Base-by-base conservation (phyloP, 352 stramenopile genomes). In the Phytophthora megakarya region DNA sequence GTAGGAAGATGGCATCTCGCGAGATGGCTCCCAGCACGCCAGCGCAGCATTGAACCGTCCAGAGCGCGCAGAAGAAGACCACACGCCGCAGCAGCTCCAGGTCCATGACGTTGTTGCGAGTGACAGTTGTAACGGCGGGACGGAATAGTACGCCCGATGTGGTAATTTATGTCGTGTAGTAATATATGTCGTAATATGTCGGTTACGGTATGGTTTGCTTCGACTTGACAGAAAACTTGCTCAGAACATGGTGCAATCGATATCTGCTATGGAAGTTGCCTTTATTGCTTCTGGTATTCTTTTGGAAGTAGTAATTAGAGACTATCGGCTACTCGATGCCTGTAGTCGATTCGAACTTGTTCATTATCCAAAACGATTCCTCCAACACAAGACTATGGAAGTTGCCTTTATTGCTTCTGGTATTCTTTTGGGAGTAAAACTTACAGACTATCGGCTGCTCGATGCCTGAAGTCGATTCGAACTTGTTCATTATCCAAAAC, bases 1-100 rank as follows among this genome's bases (percentile, higher is more conserved):
- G 78, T 51, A 95, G 70, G 67, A 95, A 95, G 61, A 95, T 86
- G 37, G 84, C 86, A 61, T 95, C 86, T 11, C 86, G 75, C 21
- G 86, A 92, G 56, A 95, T 90, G 59, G 77, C 85, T 43, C 84
- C 84, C 10, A 95, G 67, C 37, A 92, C 84, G 1, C 73, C 72
- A 3, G 86, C 78, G 59, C 86, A 93, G 76, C 84, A 93, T 55
- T 95, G 84, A 6, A 91, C 46, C 52, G 86, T 81, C 73, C 91
- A 95, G 10, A 95, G 73, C 46, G 76, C 78, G 65, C 81, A 87
- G 78, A 92, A 93, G 84, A 93, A 93, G 30, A 67, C 75, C 51
- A 95, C 86, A 61, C 86, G 86, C 22, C 45, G 66, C 44, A 87
- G 58, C 66, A 87, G 28, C 38, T 67, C 49, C 23, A 51, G 3